Percentiles rank a stretch among this genome's conserved stretches.
These are phyloP conservation scores for Solanum corneliomulleri DNA, from an alignment of 257 asterid genomes.

Conservation along the genomic window DNA sequence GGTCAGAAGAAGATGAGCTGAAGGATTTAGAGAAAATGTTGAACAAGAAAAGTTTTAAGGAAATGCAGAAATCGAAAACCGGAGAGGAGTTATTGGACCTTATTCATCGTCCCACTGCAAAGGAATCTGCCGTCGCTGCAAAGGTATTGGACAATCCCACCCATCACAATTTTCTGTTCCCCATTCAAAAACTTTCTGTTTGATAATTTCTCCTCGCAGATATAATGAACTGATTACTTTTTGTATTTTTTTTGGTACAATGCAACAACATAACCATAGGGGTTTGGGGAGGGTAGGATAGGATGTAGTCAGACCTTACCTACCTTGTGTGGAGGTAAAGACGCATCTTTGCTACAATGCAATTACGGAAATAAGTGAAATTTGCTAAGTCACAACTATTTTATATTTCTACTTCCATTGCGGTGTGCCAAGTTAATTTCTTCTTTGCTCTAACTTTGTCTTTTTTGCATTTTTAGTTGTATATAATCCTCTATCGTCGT, in stretches of 20 bases:
- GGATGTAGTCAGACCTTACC: neutral
- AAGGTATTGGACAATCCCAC: conserved; percentile 31
- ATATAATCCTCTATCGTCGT: neutral
- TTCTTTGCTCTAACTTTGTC: neutral
- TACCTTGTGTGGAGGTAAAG: neutral
- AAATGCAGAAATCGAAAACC: conserved; percentile 82
- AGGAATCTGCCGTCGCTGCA: conserved; percentile 83
- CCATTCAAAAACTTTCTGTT: neutral
- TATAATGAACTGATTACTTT: neutral
- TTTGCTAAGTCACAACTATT: neutral
- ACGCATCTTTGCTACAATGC: neutral
- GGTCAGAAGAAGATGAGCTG: conserved; percentile 89
- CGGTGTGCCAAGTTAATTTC: neutral
- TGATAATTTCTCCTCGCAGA: neutral
- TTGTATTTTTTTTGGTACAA: neutral
- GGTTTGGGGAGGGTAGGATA: neutral
- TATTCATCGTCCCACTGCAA: conserved; percentile 92
- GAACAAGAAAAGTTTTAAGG: conserved; percentile 81
- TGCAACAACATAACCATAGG: neutral
- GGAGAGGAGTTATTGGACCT: conserved; percentile 97
- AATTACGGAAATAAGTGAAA: neutral
- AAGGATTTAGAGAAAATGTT: conserved; percentile 85
- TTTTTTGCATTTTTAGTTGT: neutral
- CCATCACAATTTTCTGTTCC: neutral
- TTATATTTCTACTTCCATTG: neutral